Percentiles rank a stretch among this genome's conserved stretches.
These are phyloP conservation scores for Diaporthe australafricana DNA, from an alignment of 2,329 filamentous ascomycete species.

Conservation along the genomic window DNA sequence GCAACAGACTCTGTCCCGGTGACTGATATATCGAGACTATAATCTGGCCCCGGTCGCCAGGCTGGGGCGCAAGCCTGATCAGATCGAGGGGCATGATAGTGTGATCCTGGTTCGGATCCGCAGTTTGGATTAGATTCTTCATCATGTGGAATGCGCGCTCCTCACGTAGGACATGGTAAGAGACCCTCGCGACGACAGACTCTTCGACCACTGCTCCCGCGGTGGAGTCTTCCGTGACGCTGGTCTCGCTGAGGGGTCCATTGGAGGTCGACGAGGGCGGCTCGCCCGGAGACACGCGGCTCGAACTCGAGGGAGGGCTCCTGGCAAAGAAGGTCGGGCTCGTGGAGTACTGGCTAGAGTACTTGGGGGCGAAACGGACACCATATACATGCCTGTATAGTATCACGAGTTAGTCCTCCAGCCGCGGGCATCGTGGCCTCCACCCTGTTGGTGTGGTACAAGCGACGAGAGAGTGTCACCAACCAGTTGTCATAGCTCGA, in stretches of 20 bases:
- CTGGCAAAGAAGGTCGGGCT: conserved; percentile 58
- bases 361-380: conserved; percentile 65
- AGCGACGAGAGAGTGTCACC: conserved; percentile 39
- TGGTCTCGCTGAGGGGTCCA: conserved; percentile 30
- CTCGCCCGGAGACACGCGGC: conserved; percentile 54
- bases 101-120: conserved; percentile 79
- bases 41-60: conserved; percentile 77
- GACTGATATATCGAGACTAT: conserved; percentile 85
- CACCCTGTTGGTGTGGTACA: background rate
- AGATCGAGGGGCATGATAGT: conserved; percentile 86
- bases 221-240: conserved; percentile 42
- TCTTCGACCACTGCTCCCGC: conserved; percentile 67
- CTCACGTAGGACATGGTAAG: conserved; percentile 83
- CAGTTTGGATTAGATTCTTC: conserved; percentile 76
- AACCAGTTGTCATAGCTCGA: conserved; percentile 91
- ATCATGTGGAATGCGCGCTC: conserved; percentile 90
- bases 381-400: conserved; percentile 72
- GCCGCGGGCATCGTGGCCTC: background rate
- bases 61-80: conserved; percentile 74
- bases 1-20: conserved; percentile 79
- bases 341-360: conserved; percentile 54
- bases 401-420: conserved; percentile 37
- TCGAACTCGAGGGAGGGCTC: conserved; percentile 53
- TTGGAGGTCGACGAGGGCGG: conserved; percentile 45
- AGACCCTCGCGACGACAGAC: conserved; percentile 83